Evolutionary conservation across 2,329 filamentous ascomycete genomes (phyloP), one percentile per base, ranked within the genome.

Genomic region (Cytospora schulzeri): DNA sequence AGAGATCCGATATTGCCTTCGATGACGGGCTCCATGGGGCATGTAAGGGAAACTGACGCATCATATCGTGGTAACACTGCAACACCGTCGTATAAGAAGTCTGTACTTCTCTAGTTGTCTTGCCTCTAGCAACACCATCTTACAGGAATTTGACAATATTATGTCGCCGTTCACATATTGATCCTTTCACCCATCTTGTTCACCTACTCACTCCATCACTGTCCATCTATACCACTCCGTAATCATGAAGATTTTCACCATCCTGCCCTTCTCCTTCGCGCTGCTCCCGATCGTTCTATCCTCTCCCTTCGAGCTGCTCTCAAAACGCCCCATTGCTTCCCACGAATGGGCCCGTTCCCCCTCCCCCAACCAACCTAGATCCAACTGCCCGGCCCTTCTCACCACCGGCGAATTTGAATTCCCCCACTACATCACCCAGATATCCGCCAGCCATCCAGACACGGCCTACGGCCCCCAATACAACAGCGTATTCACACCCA

Each of bases 381-480:
- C 65, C 19, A 72, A 70, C 24, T 75, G 74, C 54, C 74, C 74
- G 7, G 70, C 65, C 8, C 70, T 73, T 31, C 71, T 76, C 7
- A 29, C 65, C 9, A 51, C 65, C 1, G 73, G 70, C 29, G 58
- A 74, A 54, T 76, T 68, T 58, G 73, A 73, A 60, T 72, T 66
- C 63, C 74, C 74, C 2, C 70, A 74, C 64, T 75, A 75, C 66
- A 75, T 76, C 62, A 74, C 73, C 0, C 71, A 73, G 7, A 68
- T 76, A 55, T 74, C 73, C 0, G 53, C 68, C 35, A 62, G 58
- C 33, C 54, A 78, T 24, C 79, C 80, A 0, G 68, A 76, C 64
- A 73, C 67, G 24, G 71, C 76, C 9, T 76, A 75, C 41, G 80
- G 80, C 0, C 76, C 77, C 0, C 70, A 73, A 28, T 79, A 76